These are phyloP conservation scores for Trametes punicea DNA, from an alignment of 768 basidiomycete species.

Conservation along the genomic window DNA sequence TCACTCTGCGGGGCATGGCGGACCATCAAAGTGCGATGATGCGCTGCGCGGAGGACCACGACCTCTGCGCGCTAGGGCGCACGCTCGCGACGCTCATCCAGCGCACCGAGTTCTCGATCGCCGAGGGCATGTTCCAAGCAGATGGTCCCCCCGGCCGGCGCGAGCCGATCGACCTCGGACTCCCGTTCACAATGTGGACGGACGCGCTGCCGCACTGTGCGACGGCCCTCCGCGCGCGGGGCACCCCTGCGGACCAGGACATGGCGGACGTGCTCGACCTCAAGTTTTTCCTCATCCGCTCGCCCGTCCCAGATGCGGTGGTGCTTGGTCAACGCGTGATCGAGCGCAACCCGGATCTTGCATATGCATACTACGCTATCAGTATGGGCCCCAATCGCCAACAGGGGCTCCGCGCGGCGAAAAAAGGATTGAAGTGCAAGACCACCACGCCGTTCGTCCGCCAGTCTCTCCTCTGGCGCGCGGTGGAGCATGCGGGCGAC, in stretches of 20 bases:
- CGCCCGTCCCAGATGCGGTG: conserved; percentile 47
- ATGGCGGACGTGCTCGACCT: conserved; percentile 63
- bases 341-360: conserved; percentile 52
- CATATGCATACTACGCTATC: conserved; percentile 64
- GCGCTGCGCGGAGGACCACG: conserved; percentile 40
- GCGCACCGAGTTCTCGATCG: conserved; percentile 57
- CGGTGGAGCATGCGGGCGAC: conserved; percentile 56
- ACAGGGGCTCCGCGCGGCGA: conserved; percentile 56
- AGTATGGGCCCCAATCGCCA: conserved; percentile 46
- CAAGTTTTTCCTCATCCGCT: conserved; percentile 52
- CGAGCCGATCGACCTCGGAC: conserved; percentile 44
- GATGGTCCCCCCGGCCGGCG: conserved; percentile 38
- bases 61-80: conserved; percentile 51
- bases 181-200: conserved; percentile 58
- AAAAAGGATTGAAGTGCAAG: conserved; percentile 62
- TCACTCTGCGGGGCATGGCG: conserved; percentile 32
- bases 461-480: conserved; percentile 56
- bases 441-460: conserved; percentile 52
- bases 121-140: conserved; percentile 52
- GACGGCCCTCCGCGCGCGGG: conserved; percentile 46
- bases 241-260: conserved; percentile 43
- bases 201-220: conserved; percentile 62
- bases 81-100: conserved; percentile 48
- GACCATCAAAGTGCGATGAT: conserved; percentile 57
- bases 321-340: conserved; percentile 44